These are phyloP conservation scores for Pyrenophora graminea DNA, from an alignment of 2,329 filamentous ascomycete species.

Conservation along the genomic window DNA sequence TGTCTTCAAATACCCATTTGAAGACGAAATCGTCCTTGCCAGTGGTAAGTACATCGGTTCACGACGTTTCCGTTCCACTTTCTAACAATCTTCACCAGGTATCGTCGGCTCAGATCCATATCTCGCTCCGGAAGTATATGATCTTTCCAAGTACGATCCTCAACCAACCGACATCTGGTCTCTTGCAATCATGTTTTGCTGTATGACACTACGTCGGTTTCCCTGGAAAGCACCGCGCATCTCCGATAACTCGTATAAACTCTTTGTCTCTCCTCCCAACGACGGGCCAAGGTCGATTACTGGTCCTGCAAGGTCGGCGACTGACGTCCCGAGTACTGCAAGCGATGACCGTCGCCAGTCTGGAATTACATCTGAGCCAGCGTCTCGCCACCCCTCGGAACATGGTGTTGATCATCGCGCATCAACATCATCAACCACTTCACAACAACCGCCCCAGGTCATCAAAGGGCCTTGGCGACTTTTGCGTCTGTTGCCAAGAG, in stretches of 20 bases:
- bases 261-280: conserved; percentile 85
- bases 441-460: conserved; percentile 59
- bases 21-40: conserved; percentile 80
- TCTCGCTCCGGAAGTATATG: conserved; percentile 94
- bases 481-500: conserved; percentile 81
- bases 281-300: conserved; percentile 42
- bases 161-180: conserved; percentile 97
- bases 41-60: conserved; percentile 63
- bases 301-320: conserved; percentile 37
- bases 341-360: conserved; percentile 31
- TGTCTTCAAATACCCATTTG: conserved; percentile 96
- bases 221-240: conserved; percentile 94
- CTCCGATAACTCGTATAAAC: conserved; percentile 91
- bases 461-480: conserved; percentile 94
- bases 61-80: neutral
- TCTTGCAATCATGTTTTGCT: conserved; percentile 96
- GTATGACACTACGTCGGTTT: conserved; percentile 93
- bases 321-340: conserved; percentile 45
- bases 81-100: conserved; percentile 52
- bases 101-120: conserved; percentile 92
- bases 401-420: conserved; percentile 20
- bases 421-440: conserved; percentile 23
- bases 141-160: conserved; percentile 89
- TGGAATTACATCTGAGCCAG: conserved; percentile 46
- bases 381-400: conserved; percentile 45